A percentile compares a stretch with the other conserved stretches of the same genome.
These are phyloP conservation scores for Lupinus albus DNA, from an alignment of 306 rosid genomes.

Conservation along the genomic window DNA sequence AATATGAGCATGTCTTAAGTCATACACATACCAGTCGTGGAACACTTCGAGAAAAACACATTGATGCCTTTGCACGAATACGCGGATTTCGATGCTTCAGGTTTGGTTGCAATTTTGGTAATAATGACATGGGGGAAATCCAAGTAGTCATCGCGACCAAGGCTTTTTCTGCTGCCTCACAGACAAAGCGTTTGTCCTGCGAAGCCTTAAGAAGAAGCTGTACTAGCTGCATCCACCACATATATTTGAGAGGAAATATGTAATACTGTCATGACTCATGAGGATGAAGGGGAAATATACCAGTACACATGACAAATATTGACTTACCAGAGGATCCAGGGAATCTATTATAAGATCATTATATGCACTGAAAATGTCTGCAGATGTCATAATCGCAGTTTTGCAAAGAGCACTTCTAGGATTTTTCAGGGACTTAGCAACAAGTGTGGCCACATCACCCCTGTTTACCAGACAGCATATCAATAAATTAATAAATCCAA, in stretches of 20 bases:
- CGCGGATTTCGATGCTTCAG: slow-evolving; percentile 89
- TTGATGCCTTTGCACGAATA: slow-evolving; percentile 91
- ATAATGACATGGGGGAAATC: slow-evolving; percentile 72
- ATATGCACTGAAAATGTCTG: slow-evolving; percentile 83
- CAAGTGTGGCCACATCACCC: slow-evolving; percentile 70
- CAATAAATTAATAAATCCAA: slow-evolving; percentile 6
- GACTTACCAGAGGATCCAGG: slow-evolving; percentile 83
- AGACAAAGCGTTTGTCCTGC: slow-evolving; percentile 96
- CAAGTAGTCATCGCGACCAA: slow-evolving; percentile 79
- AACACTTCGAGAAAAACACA: slow-evolving; percentile 87
- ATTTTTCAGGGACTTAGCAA: slow-evolving; percentile 82
- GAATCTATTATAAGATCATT: slow-evolving; percentile 76
- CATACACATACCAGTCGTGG: slow-evolving; percentile 70
- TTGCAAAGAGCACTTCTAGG: slow-evolving; percentile 98
- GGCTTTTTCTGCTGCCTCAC: slow-evolving; percentile 96
- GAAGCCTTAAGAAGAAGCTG: slow-evolving; percentile 99
- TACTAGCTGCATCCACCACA: slow-evolving; percentile 63
- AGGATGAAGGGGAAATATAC: slow-evolving; percentile 18
- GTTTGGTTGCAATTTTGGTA: slow-evolving; percentile 87
- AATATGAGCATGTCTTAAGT: slow-evolving; percentile 31
- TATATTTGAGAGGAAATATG: slow-evolving; percentile 28
- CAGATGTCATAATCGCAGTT: slow-evolving; percentile 94
- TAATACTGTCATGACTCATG: slow-evolving; percentile 20
- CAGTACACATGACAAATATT: slow-evolving; percentile 26
- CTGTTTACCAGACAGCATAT: slow-evolving; percentile 52